Evolutionary conservation across 2,329 filamentous ascomycete species (phyloP).

Genomic region (Anthostomella pinea): DNA sequence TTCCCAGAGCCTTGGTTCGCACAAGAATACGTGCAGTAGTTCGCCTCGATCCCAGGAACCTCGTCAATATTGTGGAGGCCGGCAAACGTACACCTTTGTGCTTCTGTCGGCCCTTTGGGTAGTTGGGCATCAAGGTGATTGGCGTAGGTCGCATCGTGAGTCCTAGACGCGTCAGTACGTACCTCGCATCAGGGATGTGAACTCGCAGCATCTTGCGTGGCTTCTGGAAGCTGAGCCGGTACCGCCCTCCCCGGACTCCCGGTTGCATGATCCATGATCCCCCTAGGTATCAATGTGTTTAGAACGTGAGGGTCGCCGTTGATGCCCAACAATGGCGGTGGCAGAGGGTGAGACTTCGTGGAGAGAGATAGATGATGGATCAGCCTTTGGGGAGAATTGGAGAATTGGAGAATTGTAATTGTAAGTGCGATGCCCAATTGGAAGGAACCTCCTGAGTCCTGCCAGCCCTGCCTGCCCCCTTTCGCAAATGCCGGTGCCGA

Average conservation of each 20-base stretch:
- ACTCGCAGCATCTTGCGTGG: not conserved
- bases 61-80: slow-evolving; percentile 2
- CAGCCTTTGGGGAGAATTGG: slow-evolving; percentile 2
- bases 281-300: slow-evolving; percentile 4
- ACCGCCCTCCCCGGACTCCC: slow-evolving; percentile 1
- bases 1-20: slow-evolving; percentile 15
- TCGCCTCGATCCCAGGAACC: slow-evolving; percentile 2
- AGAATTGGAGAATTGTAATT: no score
- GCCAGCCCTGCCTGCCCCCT: not conserved
- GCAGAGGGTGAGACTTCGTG: slow-evolving; percentile 6
- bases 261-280: slow-evolving; percentile 2
- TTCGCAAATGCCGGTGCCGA: no score
- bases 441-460: slow-evolving; percentile 5
- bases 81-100: slow-evolving; percentile 1
- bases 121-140: slow-evolving; percentile 16
- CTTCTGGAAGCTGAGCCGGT: not conserved
- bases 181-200: slow-evolving; percentile 1
- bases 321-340: slow-evolving; percentile 16
- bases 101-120: slow-evolving; percentile 11
- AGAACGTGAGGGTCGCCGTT: slow-evolving; percentile 4
- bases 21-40: slow-evolving; percentile 5
- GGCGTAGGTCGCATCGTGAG: slow-evolving; percentile 7
- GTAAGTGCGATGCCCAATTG: no score
- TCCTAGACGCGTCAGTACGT: slow-evolving; percentile 1
- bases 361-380: slow-evolving; percentile 6